Base-by-base conservation (phyloP, 495 filamentous ascomycete species). In the Evernia prunastri region DNA sequence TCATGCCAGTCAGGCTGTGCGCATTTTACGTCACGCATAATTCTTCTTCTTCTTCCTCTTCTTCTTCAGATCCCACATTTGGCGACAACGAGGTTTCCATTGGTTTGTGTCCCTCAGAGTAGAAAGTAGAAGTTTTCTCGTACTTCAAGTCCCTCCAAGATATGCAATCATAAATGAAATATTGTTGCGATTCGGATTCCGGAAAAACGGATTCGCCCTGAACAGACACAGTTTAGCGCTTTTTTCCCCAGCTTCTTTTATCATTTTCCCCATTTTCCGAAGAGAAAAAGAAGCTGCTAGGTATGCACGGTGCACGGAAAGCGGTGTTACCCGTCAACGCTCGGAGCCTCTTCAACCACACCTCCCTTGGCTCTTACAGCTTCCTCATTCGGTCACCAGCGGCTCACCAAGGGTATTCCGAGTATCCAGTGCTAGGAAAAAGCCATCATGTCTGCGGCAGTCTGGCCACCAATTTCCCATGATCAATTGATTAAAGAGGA, bases 401-500 rank as follows among this genome's bases (percentile, higher is more conserved):
- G n/a, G n/a, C n/a, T n/a, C n/a, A n/a, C n/a, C n/a, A n/a, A n/a
- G 3, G 39, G 39, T 8, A n/a, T 25, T 1, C 23, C 45, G 20
- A 25, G 58, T 27, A 40, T 29, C 17, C 20, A 31, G 37, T 43
- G 27, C 9, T 1, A 59, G 23, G 5, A 23, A 4, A 59, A 36
- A 36, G 7, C 15, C 59, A 58, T 25, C 42, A 71, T 71, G 69
- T 71, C 69, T 42, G 67, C 69, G 20, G 23, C 63, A 57, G 65
- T 71, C 1, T 71, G 69, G 79, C 90, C 90, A 73, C 87, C 85
- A 63, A 80, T 92, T 59, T 73, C 86, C 56, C 77, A 80, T 23
- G 81, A 86, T 33, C 76, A 85, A 67, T 77, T 91, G 75, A 82
- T 84, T 73, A 77, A 78, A 76, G 83, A 87, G 69, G 81, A 90